These are phyloP conservation scores for Fonsecaea erecta DNA, from an alignment of 2,329 filamentous ascomycete species.

Conservation along the genomic window DNA sequence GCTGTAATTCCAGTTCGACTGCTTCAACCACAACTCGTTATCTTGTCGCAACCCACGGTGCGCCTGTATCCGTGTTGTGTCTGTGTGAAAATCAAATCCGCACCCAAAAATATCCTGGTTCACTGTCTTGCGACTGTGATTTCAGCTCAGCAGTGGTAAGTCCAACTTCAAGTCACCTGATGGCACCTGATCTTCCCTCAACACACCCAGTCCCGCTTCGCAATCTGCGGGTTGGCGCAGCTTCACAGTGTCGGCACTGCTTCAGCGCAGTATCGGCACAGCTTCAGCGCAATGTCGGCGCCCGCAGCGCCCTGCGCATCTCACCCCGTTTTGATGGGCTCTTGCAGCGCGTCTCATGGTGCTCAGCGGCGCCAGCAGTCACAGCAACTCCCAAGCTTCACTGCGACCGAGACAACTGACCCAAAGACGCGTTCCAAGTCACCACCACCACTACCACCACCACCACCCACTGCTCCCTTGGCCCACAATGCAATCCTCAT, in stretches of 20 bases:
- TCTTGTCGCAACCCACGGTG: neutral
- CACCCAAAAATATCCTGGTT: slow-evolving; percentile 6
- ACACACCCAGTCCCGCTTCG: slow-evolving; percentile 20
- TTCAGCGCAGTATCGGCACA: too few species aligned
- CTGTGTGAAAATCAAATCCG: slow-evolving; percentile 6
- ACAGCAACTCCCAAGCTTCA: neutral
- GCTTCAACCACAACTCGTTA: neutral
- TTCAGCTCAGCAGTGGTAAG: slow-evolving; percentile 18
- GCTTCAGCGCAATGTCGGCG: neutral
- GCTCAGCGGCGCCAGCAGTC: neutral
- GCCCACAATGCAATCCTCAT: slow-evolving; percentile 26
- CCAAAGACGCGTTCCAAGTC: slow-evolving; percentile 6
- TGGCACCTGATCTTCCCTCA: slow-evolving; percentile 29
- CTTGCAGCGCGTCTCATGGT: neutral
- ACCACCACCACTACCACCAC: too few species aligned
- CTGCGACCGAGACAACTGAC: slow-evolving; percentile 1
- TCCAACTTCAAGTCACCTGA: slow-evolving; percentile 31
- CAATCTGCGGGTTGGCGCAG: slow-evolving; percentile 22
- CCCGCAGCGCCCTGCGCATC: neutral
- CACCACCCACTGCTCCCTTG: slow-evolving; percentile 1
- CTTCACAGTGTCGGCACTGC: too few species aligned
- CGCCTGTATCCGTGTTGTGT: slow-evolving; percentile 2
- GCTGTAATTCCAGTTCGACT: slow-evolving; percentile 14
- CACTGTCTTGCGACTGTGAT: slow-evolving; percentile 16
- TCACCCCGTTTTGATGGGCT: neutral